These are phyloP conservation scores for Macrolepiota albuminosa DNA, from an alignment of 768 basidiomycete genomes.

Conservation along the genomic window DNA sequence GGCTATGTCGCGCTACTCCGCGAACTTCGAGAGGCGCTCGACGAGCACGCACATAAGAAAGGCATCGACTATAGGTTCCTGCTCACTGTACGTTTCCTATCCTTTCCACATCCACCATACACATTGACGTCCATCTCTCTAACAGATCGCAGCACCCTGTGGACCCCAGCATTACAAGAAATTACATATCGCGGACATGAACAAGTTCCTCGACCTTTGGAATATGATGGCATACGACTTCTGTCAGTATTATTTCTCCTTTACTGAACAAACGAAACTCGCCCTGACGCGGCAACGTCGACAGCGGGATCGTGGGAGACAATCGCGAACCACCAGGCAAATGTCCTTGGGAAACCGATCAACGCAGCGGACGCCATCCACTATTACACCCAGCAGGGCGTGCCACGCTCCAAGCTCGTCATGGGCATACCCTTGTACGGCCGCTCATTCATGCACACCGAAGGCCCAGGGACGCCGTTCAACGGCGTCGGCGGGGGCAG, in stretches of 20 bases:
- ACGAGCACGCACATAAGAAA: conserved; percentile 61
- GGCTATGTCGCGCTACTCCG: conserved; percentile 82
- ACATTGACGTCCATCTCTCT: neutral
- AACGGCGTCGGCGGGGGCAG: conserved; percentile 80
- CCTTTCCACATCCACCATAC: neutral
- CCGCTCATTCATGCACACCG: conserved; percentile 80
- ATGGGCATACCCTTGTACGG: conserved; percentile 94
- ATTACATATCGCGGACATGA: conserved; percentile 79
- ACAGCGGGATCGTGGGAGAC: conserved; percentile 75
- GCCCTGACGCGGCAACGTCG: neutral
- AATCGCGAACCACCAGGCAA: conserved; percentile 80
- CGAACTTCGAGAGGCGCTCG: conserved; percentile 71
- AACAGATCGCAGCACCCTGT: conserved; percentile 87
- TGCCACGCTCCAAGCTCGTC: conserved; percentile 75
- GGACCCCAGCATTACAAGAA: conserved; percentile 83
- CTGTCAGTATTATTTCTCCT: conserved; percentile 35
- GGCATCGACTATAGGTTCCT: conserved; percentile 60
- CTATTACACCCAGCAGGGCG: conserved; percentile 69
- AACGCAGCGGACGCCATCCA: conserved; percentile 60
- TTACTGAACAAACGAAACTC: neutral
- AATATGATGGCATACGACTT: conserved; percentile 96
- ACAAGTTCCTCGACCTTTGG: conserved; percentile 88
- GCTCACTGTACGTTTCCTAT: conserved; percentile 54
- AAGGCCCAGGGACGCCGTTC: conserved; percentile 77
- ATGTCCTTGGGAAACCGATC: conserved; percentile 64